Conservation (phyloP, 352 stramenopile species). For the Discostella stelligera region DNA sequence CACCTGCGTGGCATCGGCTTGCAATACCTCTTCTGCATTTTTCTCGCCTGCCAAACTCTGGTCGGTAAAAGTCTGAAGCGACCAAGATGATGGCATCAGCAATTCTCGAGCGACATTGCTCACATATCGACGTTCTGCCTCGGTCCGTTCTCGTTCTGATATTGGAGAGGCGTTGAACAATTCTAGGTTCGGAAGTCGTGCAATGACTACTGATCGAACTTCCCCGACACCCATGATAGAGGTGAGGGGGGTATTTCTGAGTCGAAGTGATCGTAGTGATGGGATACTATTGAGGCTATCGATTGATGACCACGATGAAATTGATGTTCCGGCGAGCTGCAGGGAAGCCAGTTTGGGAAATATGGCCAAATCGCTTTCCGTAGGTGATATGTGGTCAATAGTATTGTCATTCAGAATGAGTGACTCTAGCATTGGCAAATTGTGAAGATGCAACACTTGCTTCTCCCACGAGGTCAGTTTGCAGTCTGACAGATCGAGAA, state of each 20-base stretch:
- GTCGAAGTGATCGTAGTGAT: conserved; percentile 51
- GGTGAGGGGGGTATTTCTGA: conserved; percentile 73
- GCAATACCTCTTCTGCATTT: background rate
- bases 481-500: conserved; percentile 73
- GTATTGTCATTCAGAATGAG: conserved; percentile 78
- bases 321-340: conserved; percentile 64
- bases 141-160: conserved; percentile 60
- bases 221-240: conserved; percentile 61
- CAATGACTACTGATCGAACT: conserved; percentile 67
- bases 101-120: conserved; percentile 58
- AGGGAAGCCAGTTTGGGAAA: conserved; percentile 57
- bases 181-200: conserved; percentile 61
- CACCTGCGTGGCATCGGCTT: conserved; percentile 18
- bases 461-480: conserved; percentile 56
- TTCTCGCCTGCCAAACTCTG: conserved; percentile 8
- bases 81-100: conserved; percentile 41
- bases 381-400: conserved; percentile 44
- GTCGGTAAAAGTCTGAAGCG: conserved; percentile 16
- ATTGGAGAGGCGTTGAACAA: conserved; percentile 76
- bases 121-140: conserved; percentile 79
- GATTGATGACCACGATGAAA: conserved; percentile 63
- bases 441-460: conserved; percentile 49
- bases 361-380: background rate
- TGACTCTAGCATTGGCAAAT: conserved; percentile 57
- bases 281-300: conserved; percentile 56